A percentile compares a stretch with the other conserved stretches of the same genome.
These are phyloP conservation scores for Lasiosphaeria miniovina DNA, from an alignment of 495 filamentous ascomycete species.

Conservation along the genomic window DNA sequence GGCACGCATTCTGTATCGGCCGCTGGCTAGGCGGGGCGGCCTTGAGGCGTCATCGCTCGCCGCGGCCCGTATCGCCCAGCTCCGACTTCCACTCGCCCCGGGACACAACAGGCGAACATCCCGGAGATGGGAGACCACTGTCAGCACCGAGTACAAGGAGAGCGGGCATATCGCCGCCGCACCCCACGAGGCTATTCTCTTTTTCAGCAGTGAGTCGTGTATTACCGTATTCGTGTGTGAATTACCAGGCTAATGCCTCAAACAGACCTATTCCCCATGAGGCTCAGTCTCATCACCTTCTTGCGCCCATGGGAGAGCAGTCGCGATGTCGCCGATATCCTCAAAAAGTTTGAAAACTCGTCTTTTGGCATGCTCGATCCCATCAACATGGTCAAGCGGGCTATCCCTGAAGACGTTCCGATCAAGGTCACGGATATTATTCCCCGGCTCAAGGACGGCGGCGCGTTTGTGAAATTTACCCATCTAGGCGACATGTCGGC, in stretches of 20 bases:
- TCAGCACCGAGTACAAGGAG: slow-evolving; percentile 48
- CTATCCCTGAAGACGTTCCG: slow-evolving; percentile 55
- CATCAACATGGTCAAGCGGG: slow-evolving; percentile 56
- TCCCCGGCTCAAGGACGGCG: slow-evolving; percentile 84
- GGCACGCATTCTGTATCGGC: slow-evolving; percentile 16
- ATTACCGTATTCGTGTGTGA: neutral
- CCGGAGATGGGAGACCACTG: slow-evolving; percentile 35
- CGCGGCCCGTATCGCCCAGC: slow-evolving; percentile 6
- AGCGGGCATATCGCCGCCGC: slow-evolving; percentile 72
- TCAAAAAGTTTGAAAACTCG: slow-evolving; percentile 62
- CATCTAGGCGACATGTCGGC: slow-evolving; percentile 51
- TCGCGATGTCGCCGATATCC: slow-evolving; percentile 54
- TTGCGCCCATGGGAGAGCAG: slow-evolving; percentile 56
- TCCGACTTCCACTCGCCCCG: neutral
- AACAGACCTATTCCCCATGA: slow-evolving; percentile 79
- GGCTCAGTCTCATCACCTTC: slow-evolving; percentile 63
- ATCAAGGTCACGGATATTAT: slow-evolving; percentile 74
- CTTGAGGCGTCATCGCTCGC: neutral
- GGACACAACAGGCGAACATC: neutral
- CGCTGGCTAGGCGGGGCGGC: slow-evolving; percentile 12
- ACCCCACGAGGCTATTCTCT: slow-evolving; percentile 76
- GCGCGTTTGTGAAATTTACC: slow-evolving; percentile 86
- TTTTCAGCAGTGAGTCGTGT: slow-evolving; percentile 73
- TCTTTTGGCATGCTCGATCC: slow-evolving; percentile 61
- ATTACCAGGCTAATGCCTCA: neutral